Evolutionary conservation across 2,329 filamentous ascomycete species (phyloP).

Genomic region (Fragosphaeria purpurea): DNA sequence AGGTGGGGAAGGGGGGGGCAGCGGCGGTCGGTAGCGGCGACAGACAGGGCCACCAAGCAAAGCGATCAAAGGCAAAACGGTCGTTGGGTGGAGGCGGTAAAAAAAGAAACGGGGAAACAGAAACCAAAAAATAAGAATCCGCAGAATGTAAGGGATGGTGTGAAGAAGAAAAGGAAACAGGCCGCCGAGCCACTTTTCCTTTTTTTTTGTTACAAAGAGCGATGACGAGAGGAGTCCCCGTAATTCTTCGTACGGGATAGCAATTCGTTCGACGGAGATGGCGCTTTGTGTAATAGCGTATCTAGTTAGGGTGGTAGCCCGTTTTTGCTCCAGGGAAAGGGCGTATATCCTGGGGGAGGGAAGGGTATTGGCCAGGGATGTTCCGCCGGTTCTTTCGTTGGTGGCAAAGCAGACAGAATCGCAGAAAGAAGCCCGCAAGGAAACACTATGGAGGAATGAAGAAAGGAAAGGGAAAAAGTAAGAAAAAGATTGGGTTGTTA

Average conservation of each 20-base stretch:
- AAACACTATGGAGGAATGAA: neutral
- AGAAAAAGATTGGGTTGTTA: neutral
- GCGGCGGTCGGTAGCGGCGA: too few relatives aligned
- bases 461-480: neutral
- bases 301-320: neutral
- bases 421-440: neutral
- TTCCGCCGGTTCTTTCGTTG: neutral
- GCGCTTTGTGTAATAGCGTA: neutral
- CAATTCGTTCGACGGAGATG: too few relatives aligned
- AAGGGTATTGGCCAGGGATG: constrained; percentile 2
- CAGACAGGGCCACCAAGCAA: too few relatives aligned
- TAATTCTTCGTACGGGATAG: too few relatives aligned
- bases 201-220: neutral
- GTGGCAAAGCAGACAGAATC: neutral
- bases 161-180: too few relatives aligned
- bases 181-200: too few relatives aligned
- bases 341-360: neutral
- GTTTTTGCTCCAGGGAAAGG: neutral
- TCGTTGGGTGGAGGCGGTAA: too few relatives aligned
- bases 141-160: too few relatives aligned
- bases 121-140: too few relatives aligned
- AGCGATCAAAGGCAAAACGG: too few relatives aligned
- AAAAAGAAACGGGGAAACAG: too few relatives aligned
- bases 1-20: too few relatives aligned
- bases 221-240: neutral